These are phyloP conservation scores for Hymenoscyphus scutula DNA, from an alignment of 2,329 filamentous ascomycete species.

Conservation along the genomic window DNA sequence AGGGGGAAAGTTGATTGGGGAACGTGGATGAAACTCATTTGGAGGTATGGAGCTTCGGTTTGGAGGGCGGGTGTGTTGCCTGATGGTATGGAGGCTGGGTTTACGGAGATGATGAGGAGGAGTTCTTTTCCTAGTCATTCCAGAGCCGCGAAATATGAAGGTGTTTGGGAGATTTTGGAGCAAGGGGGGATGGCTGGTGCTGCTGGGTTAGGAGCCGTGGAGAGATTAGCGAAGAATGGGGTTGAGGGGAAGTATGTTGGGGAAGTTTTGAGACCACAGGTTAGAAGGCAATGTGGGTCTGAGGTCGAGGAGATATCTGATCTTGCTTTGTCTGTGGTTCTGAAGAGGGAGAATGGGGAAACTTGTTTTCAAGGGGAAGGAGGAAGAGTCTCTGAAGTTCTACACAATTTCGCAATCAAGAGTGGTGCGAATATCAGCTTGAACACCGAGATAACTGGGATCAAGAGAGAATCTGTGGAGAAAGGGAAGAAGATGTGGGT, in stretches of 20 bases:
- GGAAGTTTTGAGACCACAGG: conserved; percentile 18
- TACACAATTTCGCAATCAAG: conserved; percentile 13
- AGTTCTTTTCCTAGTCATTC: not conserved
- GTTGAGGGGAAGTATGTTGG: conserved; percentile 14
- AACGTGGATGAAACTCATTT: conserved; percentile 11
- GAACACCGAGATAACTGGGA: conserved; percentile 13
- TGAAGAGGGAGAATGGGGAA: conserved; percentile 15
- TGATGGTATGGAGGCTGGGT: conserved; percentile 27
- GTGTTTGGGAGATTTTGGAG: conserved; percentile 4
- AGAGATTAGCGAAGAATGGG: conserved; percentile 12
- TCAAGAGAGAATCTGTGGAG: conserved; percentile 2
- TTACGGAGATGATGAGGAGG: not conserved
- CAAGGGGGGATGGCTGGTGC: conserved; percentile 1
- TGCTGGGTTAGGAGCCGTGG: not conserved
- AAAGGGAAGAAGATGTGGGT: conserved; percentile 14
- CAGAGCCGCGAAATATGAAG: not conserved
- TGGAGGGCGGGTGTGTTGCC: conserved; percentile 8
- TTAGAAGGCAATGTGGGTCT: conserved; percentile 18
- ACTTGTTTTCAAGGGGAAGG: not conserved
- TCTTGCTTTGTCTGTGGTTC: conserved; percentile 14
- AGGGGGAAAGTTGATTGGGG: conserved; percentile 8
- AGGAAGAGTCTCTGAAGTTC: conserved; percentile 7
- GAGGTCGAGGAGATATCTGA: conserved; percentile 17
- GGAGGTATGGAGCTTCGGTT: conserved; percentile 14
- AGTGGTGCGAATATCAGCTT: conserved; percentile 16